A percentile compares a stretch with the other conserved stretches of the same genome.
Conservation (phyloP, 345 rosid genomes). For the Lagerstroemia speciosa region DNA sequence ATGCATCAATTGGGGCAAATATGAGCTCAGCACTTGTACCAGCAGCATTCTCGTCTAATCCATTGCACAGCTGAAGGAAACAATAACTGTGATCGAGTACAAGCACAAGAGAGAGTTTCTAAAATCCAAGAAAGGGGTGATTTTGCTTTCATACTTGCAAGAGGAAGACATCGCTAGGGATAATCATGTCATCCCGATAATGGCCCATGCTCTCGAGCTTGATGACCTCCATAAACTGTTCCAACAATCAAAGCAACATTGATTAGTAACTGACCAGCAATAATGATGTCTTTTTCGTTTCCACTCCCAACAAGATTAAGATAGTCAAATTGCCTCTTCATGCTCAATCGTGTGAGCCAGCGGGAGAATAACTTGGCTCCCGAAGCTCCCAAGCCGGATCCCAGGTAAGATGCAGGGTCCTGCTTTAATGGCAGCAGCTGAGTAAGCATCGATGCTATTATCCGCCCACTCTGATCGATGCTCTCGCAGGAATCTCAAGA, state of each 20-base stretch:
- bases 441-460: slow-evolving; percentile 79
- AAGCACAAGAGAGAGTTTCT: not conserved
- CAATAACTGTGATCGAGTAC: not conserved
- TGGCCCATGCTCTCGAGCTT: slow-evolving; percentile 80
- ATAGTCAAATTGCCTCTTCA: slow-evolving; percentile 62
- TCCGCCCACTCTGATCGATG: slow-evolving; percentile 99
- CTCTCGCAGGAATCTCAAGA: slow-evolving; percentile 82
- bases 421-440: slow-evolving; percentile 83
- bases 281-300: not conserved
- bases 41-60: slow-evolving; percentile 80
- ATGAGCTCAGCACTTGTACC: slow-evolving; percentile 82
- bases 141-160: slow-evolving; percentile 55
- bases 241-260: not conserved
- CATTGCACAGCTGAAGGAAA: slow-evolving; percentile 65
- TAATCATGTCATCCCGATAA: slow-evolving; percentile 74
- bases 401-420: slow-evolving; percentile 79
- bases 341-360: slow-evolving; percentile 92
- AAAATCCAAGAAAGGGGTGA: not conserved
- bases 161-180: slow-evolving; percentile 89
- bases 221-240: slow-evolving; percentile 86
- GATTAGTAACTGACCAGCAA: slow-evolving; percentile 1
- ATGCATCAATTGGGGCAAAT: slow-evolving; percentile 94
- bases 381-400: slow-evolving; percentile 70
- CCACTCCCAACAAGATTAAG: not conserved
- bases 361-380: slow-evolving; percentile 94